Conservation (phyloP, 2,329 filamentous ascomycete species). For the Pyrenochaeta sp. region DNA sequence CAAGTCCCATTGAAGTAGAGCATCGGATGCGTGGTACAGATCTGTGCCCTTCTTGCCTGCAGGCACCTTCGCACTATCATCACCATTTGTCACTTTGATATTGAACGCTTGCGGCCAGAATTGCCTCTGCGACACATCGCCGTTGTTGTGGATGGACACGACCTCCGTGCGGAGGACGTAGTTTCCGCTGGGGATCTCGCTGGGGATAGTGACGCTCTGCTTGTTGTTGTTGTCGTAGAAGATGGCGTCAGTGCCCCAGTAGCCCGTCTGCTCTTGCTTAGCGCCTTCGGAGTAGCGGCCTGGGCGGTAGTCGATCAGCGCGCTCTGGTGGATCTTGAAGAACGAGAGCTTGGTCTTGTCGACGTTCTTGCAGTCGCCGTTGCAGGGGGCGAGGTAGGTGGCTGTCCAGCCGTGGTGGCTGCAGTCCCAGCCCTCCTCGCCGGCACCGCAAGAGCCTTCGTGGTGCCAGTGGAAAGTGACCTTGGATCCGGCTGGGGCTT, state of each 20-base stretch:
- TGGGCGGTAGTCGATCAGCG: slow-evolving; percentile 37
- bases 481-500: slow-evolving; percentile 37
- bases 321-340: slow-evolving; percentile 46
- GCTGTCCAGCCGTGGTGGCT: slow-evolving; percentile 45
- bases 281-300: slow-evolving; percentile 36
- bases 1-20: slow-evolving; percentile 38
- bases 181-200: slow-evolving; percentile 43
- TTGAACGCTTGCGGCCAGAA: slow-evolving; percentile 50
- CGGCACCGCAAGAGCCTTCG: slow-evolving; percentile 30
- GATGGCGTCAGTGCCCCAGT: slow-evolving; percentile 46
- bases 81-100: slow-evolving; percentile 43
- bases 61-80: slow-evolving; percentile 33
- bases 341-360: slow-evolving; percentile 41
- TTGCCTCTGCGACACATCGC: slow-evolving; percentile 39
- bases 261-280: slow-evolving; percentile 33
- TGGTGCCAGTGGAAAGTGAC: slow-evolving; percentile 46
- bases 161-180: slow-evolving; percentile 49
- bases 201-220: slow-evolving; percentile 44
- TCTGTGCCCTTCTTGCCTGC: slow-evolving; percentile 41
- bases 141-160: slow-evolving; percentile 47
- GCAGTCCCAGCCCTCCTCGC: slow-evolving; percentile 45
- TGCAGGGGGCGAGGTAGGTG: slow-evolving; percentile 42
- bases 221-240: slow-evolving; percentile 46
- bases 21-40: slow-evolving; percentile 37
- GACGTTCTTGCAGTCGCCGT: slow-evolving; percentile 45